These are phyloP conservation scores for Kandelia obovata DNA, from an alignment of 345 rosid genomes.

Conservation along the genomic window DNA sequence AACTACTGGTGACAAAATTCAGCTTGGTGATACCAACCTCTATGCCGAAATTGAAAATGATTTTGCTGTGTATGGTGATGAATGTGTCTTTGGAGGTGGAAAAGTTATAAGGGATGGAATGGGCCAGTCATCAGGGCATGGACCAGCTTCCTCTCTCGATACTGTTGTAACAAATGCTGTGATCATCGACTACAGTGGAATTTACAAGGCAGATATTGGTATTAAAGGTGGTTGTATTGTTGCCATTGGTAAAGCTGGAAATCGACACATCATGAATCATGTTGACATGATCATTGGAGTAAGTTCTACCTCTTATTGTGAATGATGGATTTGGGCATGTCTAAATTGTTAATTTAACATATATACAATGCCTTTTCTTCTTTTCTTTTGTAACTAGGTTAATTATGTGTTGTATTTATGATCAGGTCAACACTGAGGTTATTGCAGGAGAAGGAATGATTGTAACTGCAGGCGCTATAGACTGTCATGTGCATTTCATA, in stretches of 20 bases:
- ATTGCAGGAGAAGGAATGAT: constrained; percentile 94
- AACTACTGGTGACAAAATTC: constrained; percentile 80
- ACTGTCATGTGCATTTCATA: constrained; percentile 95
- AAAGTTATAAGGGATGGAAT: constrained; percentile 97
- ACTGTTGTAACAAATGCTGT: constrained; percentile 81
- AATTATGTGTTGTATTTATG: constrained; percentile 1
- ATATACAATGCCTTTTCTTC: constrained; percentile 18
- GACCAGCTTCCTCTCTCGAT: constrained; percentile 53
- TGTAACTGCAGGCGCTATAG: constrained; percentile 92
- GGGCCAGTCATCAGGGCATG: constrained; percentile 74
- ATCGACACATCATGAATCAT: constrained; percentile 75
- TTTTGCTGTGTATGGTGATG: constrained; percentile 81
- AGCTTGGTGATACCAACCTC: constrained; percentile 83
- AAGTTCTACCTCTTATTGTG: constrained; percentile 22
- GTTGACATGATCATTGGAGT: constrained; percentile 76
- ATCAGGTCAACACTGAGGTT: constrained; percentile 69
- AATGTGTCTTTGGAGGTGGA: constrained; percentile 97
- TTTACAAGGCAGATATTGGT: constrained; percentile 90
- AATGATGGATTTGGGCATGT: constrained; percentile 3
- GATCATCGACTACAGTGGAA: constrained; percentile 78
- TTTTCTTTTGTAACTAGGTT: constrained; percentile 27
- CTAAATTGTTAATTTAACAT: constrained; percentile 1
- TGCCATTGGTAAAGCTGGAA: constrained; percentile 88
- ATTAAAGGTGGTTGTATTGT: constrained; percentile 59
- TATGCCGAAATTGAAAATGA: constrained; percentile 85